Evolutionary conservation across 441 rosid species (phyloP), one percentile per base, ranked within the genome.

Genomic region (Adansonia madagascariensis): DNA sequence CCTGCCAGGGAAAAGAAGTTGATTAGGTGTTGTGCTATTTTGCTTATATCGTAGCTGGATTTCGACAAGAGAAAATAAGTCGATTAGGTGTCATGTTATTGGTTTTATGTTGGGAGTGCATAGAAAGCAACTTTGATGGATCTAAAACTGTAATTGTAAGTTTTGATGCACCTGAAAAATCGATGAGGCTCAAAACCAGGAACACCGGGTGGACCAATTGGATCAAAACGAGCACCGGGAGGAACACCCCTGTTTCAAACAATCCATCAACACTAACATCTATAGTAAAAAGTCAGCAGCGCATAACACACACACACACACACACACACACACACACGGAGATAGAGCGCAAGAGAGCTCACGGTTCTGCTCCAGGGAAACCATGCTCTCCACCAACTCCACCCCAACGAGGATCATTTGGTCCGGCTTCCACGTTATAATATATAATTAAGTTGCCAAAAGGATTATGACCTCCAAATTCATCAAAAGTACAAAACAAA

Each of bases 221-320:
- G 98, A 84, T 95, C 97, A 78, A 92, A 94, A 64, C 95, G 97
- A 69, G 99, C 95, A 84, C 98, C 99, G n/a, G 95, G 98, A 76
- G 97, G 98, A 72, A 83, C 81, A 66, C 90, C 91, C 75, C 99
- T 93, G 92, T 82, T 75, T 66, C 81, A 85, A 43, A 11, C 53
- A 64, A 66, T 39, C n/a, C 55, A 74, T 35, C 69, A 35, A 35
- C 41, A 59, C 49, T 60, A 49, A 73, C 15, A 75, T 60, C n/a
- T 59, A 4, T 12, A 18, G 55, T 55, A 55, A 9, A 15, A 22
- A 8, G 15, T 17, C 14, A 53, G 71, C 22, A 18, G 17, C 2
- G 43, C 47, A 57, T 6, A 35, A 1, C 41, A 35, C 41, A 35
- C 39, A 31, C 39, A 27, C 24, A 24, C 24, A 24, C 24, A 24